These are phyloP conservation scores for Spiromastix sp. DNA, from an alignment of 2,329 filamentous ascomycete species.

Conservation along the genomic window DNA sequence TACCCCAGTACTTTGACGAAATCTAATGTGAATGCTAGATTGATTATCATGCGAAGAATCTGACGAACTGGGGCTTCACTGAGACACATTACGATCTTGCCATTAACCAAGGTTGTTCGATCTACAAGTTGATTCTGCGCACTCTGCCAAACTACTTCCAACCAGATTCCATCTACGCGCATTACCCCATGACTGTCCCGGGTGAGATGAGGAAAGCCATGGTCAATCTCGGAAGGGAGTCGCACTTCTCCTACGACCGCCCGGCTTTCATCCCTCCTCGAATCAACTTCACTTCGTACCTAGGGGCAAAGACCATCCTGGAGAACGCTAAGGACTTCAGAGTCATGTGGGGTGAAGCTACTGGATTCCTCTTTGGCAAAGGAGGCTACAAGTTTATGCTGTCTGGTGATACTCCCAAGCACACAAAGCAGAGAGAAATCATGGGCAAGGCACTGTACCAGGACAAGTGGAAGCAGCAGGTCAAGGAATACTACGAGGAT, in stretches of 20 bases:
- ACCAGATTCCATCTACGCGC: constrained; percentile 18
- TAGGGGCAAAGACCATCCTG: constrained; percentile 12
- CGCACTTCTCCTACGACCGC: constrained; percentile 12
- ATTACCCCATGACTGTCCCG: constrained; percentile 20
- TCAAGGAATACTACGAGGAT: constrained; percentile 15
- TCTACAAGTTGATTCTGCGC: constrained; percentile 21
- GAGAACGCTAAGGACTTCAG: constrained; percentile 17
- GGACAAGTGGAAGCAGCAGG: constrained; percentile 12
- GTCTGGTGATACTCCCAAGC: constrained; percentile 11
- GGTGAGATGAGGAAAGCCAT: constrained; percentile 18
- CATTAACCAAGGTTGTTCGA: constrained; percentile 18
- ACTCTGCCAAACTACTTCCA: constrained; percentile 19
- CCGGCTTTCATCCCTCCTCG: constrained; percentile 13
- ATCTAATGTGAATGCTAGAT: too few species aligned
- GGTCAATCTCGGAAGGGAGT: constrained; percentile 13
- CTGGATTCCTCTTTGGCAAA: constrained; percentile 14
- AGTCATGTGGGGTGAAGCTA: constrained; percentile 14
- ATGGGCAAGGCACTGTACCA: constrained; percentile 15
- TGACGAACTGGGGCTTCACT: constrained; percentile 32
- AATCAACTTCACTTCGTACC: constrained; percentile 13
- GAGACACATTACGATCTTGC: constrained; percentile 20
- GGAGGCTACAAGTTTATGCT: constrained; percentile 13
- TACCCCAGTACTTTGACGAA: too few species aligned
- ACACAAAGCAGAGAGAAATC: constrained; percentile 12
- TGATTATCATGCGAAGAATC: constrained; percentile 18